Conservation (phyloP, 805 yeast species). For the Kodamaea restingae region DNA sequence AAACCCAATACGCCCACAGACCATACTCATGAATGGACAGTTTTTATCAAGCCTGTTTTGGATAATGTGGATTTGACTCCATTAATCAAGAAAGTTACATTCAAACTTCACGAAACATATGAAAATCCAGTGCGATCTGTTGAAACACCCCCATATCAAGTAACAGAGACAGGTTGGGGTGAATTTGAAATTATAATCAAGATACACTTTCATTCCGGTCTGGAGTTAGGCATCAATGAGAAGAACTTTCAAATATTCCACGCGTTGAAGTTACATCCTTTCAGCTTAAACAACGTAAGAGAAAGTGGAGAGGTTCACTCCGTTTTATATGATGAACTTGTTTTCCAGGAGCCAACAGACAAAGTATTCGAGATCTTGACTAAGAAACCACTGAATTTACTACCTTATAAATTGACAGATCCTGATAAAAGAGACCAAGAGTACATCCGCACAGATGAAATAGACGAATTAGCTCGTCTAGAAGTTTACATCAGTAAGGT, state of each 20-base stretch:
- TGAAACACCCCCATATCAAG: slow-evolving; percentile 89
- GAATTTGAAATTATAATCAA: slow-evolving; percentile 92
- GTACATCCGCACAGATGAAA: slow-evolving; percentile 36
- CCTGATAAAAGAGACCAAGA: slow-evolving; percentile 40
- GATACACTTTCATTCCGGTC: slow-evolving; percentile 79
- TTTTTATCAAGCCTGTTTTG: slow-evolving; percentile 73
- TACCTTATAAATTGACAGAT: slow-evolving; percentile 34
- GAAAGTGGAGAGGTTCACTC: slow-evolving; percentile 42
- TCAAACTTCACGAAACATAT: slow-evolving; percentile 93
- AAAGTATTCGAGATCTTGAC: slow-evolving; percentile 76
- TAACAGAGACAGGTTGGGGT: slow-evolving; percentile 99
- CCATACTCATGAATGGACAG: slow-evolving; percentile 95
- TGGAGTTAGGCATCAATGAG: slow-evolving; percentile 60
- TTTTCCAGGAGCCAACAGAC: slow-evolving; percentile 95
- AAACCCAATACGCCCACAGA: slow-evolving; percentile 68
- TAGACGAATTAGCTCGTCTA: slow-evolving; percentile 38
- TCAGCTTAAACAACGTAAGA: slow-evolving; percentile 42
- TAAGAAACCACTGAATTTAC: slow-evolving; percentile 56
- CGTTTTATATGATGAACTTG: slow-evolving; percentile 78
- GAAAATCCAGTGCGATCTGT: slow-evolving; percentile 80
- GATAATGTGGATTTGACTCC: slow-evolving; percentile 73
- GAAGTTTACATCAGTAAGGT: slow-evolving; percentile 38
- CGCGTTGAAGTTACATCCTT: slow-evolving; percentile 89
- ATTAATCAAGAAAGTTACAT: slow-evolving; percentile 83
- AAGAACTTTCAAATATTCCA: slow-evolving; percentile 84